A percentile compares a stretch with the other conserved stretches of the same genome.
phyloP scores from a whole-genome alignment of 306 rosid genomes.

The Quercus parvula region DNA sequence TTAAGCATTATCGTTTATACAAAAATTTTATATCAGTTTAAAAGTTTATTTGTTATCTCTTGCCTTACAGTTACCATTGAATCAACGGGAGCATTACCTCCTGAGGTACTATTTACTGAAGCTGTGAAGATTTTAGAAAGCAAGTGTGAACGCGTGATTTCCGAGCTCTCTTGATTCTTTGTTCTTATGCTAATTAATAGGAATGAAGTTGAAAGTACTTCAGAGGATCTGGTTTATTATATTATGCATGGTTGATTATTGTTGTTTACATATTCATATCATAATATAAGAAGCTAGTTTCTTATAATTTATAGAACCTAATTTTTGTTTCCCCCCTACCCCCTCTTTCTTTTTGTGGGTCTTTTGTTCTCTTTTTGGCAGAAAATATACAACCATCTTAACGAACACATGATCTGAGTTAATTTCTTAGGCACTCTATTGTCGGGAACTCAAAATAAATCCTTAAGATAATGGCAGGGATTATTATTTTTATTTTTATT shows the following conservation, averaged over 20 bases:
- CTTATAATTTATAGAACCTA: neutral
- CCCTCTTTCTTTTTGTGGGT: neutral
- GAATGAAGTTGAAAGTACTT: conserved; percentile 2
- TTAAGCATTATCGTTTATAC: neutral
- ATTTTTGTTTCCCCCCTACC: neutral
- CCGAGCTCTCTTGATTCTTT: conserved; percentile 64
- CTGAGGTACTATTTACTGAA: conserved; percentile 78
- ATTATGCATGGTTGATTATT: neutral
- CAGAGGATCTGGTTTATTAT: conserved; percentile 14
- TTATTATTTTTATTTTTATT: too few relatives aligned
- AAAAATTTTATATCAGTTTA: neutral
- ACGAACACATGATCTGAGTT: too few relatives aligned
- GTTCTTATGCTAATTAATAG: neutral
- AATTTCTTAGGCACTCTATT: neutral
- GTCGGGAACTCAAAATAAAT: neutral
- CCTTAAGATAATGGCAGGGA: neutral
- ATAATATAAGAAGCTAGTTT: neutral
- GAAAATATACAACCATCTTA: too few relatives aligned
- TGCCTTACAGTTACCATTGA: conserved; percentile 62
- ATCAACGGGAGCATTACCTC: conserved; percentile 86
- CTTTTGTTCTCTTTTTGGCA: too few relatives aligned
- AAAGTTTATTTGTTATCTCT: conserved; percentile 1
- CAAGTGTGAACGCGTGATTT: conserved; percentile 85
- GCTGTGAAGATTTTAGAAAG: conserved; percentile 94
- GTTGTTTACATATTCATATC: neutral